Base-by-base conservation (phyloP, 176 grass and related monocot species). In the Cenchrus fungigraminus region DNA sequence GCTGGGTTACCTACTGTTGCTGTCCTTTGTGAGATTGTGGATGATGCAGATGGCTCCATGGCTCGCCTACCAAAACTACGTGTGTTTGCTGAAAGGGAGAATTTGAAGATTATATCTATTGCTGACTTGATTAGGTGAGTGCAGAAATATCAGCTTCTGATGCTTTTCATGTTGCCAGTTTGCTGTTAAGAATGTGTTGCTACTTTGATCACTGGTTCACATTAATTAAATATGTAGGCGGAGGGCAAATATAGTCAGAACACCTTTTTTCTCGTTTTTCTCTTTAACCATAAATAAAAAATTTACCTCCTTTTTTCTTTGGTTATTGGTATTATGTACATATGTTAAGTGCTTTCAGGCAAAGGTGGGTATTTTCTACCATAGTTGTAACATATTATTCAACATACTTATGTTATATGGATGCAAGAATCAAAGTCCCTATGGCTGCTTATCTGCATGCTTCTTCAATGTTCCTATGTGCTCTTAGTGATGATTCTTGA, bases 91-190 rank as follows among this genome's bases (percentile, higher is more conserved):
- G 85, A 94, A 70, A 97, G 77, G 88, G 90, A 97, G 84, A 92
- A 92, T 81, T 79, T 97, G 58, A 97, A 97, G 80, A 97, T 97
- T 76, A 56, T 97, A 76, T 94, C 94, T 16, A 97, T 97, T 91
- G 94, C 94, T 82, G 94, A 97, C 83, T 89, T 95, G 88, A 90
- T 95, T 82, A 88, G 93, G 93, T 91, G 77, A 87, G 85, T 56
- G 49, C n/a, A 58, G 11, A 77, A 76, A 64, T 47, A 43, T 67
- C 20, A 60, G 66, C 55, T 71, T 73, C 64, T 64, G 49, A 76
- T 85, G 43, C n/a, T 29, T 79, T 13, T 79, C 25, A 43, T 47
- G 62, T 47, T 77, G 62, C 52, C 28, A 32, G 59, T 25, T 57
- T 20, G 55, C 17, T 6, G 31, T 34, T 67, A 76, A 42, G 72